Percentiles rank a stretch among this genome's conserved stretches.
These are phyloP conservation scores for Phaeosphaeriaceae sp. DNA, from an alignment of 2,329 filamentous ascomycete species.

Conservation along the genomic window DNA sequence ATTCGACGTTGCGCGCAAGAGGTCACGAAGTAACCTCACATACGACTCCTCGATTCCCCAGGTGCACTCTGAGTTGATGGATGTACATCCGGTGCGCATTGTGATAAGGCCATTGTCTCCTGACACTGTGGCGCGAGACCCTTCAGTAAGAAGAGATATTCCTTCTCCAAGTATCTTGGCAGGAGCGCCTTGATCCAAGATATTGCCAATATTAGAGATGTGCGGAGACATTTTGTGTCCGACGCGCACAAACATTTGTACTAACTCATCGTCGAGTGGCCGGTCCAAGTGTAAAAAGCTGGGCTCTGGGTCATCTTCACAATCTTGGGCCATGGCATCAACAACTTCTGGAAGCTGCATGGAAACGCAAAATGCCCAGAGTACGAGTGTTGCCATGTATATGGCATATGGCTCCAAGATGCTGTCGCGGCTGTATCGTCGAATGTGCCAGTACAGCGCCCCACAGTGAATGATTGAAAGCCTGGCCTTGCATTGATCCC, in stretches of 20 bases:
- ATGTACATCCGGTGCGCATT: not conserved
- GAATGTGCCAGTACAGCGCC: slow-evolving; percentile 59
- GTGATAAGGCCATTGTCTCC: not conserved
- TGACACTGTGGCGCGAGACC: not conserved
- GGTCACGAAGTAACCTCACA: not conserved
- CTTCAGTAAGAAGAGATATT: slow-evolving; percentile 3
- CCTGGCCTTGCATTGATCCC: slow-evolving; percentile 64
- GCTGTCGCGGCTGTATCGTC: slow-evolving; percentile 56
- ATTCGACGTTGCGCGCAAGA: not conserved
- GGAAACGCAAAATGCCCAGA: slow-evolving; percentile 56
- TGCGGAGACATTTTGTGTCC: slow-evolving; percentile 59
- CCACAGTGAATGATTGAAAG: slow-evolving; percentile 62
- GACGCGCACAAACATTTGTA: slow-evolving; percentile 61
- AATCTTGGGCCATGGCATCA: slow-evolving; percentile 7
- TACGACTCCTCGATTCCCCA: slow-evolving; percentile 14
- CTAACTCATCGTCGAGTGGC: slow-evolving; percentile 64
- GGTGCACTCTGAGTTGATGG: not conserved
- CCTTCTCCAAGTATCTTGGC: slow-evolving; percentile 13
- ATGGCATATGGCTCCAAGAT: slow-evolving; percentile 57
- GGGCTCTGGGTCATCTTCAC: slow-evolving; percentile 35
- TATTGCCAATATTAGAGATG: slow-evolving; percentile 60
- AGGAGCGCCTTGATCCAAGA: slow-evolving; percentile 40
- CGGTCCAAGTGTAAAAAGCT: slow-evolving; percentile 61
- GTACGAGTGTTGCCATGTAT: slow-evolving; percentile 54
- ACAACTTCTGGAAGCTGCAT: slow-evolving; percentile 10